Conservation (phyloP, 2,329 filamentous ascomycete species). For the Trichoderma brevicompactum region DNA sequence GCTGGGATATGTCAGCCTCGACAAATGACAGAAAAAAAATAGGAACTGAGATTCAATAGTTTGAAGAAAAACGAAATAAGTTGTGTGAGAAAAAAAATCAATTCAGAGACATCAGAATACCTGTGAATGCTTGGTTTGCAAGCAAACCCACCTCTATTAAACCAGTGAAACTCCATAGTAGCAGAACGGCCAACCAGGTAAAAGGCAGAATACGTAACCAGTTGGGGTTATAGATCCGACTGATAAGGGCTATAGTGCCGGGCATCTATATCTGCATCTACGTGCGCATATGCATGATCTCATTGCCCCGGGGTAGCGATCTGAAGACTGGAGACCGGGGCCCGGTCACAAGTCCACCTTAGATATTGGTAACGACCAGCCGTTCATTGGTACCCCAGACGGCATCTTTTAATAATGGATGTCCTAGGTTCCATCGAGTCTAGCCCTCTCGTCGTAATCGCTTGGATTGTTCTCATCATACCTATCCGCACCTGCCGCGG, state of each 20-base stretch:
- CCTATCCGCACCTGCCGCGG: slow-evolving; percentile 10
- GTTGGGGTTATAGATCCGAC: not conserved
- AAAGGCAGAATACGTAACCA: not conserved
- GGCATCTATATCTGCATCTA: not conserved
- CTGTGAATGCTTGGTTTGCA: not conserved
- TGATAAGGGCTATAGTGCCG: not conserved
- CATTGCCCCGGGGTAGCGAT: slow-evolving; percentile 9
- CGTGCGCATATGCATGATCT: slow-evolving; percentile 17
- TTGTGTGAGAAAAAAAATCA: not conserved
- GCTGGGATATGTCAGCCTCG: not conserved
- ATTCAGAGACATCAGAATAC: not conserved
- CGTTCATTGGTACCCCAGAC: slow-evolving; percentile 6
- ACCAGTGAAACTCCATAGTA: not conserved
- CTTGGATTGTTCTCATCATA: slow-evolving; percentile 28
- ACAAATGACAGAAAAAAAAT: not conserved
- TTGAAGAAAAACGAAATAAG: not conserved
- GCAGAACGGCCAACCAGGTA: not conserved
- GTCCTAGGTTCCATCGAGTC: slow-evolving; percentile 18
- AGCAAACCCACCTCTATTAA: not conserved
- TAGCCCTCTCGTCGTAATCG: slow-evolving; percentile 28
- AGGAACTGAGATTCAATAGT: too few relatives aligned
- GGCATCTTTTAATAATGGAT: not conserved
- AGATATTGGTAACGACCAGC: not conserved
- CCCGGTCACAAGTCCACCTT: not conserved
- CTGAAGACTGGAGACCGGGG: not conserved